Evolutionary conservation across 2,329 filamentous ascomycete genomes (phyloP), one percentile per base, ranked within the genome.

Genomic region (Hypoxylon sp.): DNA sequence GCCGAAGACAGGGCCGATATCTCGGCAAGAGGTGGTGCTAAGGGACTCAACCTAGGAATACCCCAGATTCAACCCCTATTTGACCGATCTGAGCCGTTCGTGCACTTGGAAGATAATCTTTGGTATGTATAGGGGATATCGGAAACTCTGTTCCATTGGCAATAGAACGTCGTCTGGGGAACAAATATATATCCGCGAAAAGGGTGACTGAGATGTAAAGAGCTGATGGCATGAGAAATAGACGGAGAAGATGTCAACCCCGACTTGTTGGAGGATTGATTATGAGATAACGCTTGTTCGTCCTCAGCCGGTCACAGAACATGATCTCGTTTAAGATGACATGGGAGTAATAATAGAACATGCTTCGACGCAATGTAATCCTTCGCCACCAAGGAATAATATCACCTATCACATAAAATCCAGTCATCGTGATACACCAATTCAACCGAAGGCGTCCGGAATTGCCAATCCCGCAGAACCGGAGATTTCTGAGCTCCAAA

Each of bases 361-460:
- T 11, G 9, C 3, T 7, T 25, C 28, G 45, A 28, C 11, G 6
- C 23, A 49, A 49, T 30, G 49, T 36, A 23, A 53, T 34, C 7
- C 14, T 7, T 11, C 38, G 9, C n/a, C 25, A 48, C 5, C 41
- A 23, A 46, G n/a, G 14, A 5, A 49, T 11, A 38, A 13, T n/a
- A 2, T 7, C 4, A 6, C 14, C 19, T 9, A 30, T 58, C 19
- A 58, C 41, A 28, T 17, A 19, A 58, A 14, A 30, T 38, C 2
- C 19, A 23, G 14, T 5, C 10, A n/a, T 17, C 30, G 2, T n/a
- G 9, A 17, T 25, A 17, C 10, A 23, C 60, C 48, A 43, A 65
- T 69, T 59, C 36, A 14, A 45, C 49, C 43, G 56, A 60, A 60
- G 48, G 57, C 46, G 23, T 30, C 23, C 57, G 57, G 57, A 38